A percentile compares a stretch with the other conserved stretches of the same genome.
These are phyloP conservation scores for Ustilago lituana DNA, from an alignment of 1,284 basidiomycete species.

Conservation along the genomic window DNA sequence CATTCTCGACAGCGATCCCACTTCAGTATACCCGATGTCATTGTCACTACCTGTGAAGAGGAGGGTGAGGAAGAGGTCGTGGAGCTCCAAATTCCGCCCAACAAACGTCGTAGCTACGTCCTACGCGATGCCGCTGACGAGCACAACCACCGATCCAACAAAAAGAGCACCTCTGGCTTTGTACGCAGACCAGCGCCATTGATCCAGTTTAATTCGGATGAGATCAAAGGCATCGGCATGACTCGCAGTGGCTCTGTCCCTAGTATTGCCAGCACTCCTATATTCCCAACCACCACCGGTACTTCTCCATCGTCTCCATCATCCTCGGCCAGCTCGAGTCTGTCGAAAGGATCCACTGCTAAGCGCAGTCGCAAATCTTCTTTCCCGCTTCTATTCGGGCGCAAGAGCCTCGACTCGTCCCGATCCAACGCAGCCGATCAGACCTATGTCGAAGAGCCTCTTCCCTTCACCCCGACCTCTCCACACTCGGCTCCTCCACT, in stretches of 20 bases:
- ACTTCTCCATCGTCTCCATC: constrained; percentile 3
- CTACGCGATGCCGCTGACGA: constrained; percentile 5
- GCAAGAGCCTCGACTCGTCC: constrained; percentile 23
- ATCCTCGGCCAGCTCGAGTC: constrained; percentile 25
- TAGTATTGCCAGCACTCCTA: constrained; percentile 8
- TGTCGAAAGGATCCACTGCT: constrained; percentile 13
- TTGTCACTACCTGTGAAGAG: constrained; percentile 54
- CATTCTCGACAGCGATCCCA: constrained; percentile 52
- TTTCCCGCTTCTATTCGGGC: constrained; percentile 43
- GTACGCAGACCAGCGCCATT: constrained; percentile 20
- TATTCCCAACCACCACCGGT: neutral
- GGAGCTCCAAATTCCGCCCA: constrained; percentile 41
- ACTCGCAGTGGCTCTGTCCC: constrained; percentile 8
- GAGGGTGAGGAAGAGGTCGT: constrained; percentile 49
- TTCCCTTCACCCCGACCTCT: constrained; percentile 10
- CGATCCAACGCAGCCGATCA: neutral
- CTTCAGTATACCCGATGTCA: constrained; percentile 59
- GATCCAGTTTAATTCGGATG: constrained; percentile 21
- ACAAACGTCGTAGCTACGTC: constrained; percentile 44
- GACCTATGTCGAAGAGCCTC: constrained; percentile 1
- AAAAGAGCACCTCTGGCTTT: constrained; percentile 14
- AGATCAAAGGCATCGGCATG: constrained; percentile 19
- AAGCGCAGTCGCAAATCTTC: constrained; percentile 31
- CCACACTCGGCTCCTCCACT: constrained; percentile 4
- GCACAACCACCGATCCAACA: constrained; percentile 3